A percentile compares a stretch with the other conserved stretches of the same genome.
Evolutionary conservation across 441 rosid species (phyloP).

Genomic region (Pelargonium cotyledonis): DNA sequence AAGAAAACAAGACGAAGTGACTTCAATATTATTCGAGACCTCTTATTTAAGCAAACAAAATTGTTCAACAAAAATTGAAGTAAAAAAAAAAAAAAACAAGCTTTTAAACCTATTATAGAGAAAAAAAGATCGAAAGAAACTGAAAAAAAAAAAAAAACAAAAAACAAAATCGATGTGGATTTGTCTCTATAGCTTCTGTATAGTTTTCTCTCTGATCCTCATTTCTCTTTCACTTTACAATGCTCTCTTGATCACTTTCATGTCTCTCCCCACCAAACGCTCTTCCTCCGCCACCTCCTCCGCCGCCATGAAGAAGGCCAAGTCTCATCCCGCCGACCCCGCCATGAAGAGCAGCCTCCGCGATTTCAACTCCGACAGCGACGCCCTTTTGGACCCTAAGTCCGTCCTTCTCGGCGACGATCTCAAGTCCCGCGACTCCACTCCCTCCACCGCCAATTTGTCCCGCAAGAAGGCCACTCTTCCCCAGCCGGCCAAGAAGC

Average conservation of each 20-base stretch:
- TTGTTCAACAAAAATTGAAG: no score
- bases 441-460: slow-evolving; percentile 55
- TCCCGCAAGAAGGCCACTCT: slow-evolving; percentile 86
- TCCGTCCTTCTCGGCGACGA: no score
- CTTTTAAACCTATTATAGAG: no score
- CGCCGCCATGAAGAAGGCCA: slow-evolving; percentile 66
- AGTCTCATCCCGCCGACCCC: slow-evolving; percentile 49
- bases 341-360: neutral
- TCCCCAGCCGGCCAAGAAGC: slow-evolving; percentile 85
- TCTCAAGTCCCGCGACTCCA: slow-evolving; percentile 15
- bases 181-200: neutral
- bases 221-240: neutral
- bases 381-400: no score
- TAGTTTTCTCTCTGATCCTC: neutral
- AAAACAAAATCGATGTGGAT: no score
- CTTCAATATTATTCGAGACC: no score
- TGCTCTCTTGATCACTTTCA: slow-evolving; percentile 25
- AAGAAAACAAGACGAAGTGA: no score
- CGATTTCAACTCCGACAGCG: no score
- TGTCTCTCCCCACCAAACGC: slow-evolving; percentile 98
- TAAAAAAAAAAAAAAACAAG: no score
- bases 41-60: no score
- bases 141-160: no score
- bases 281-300: slow-evolving; percentile 34
- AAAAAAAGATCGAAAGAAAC: no score